phyloP scores from a whole-genome alignment of 345 rosid species.

The Eucalyptus viminalis region DNA sequence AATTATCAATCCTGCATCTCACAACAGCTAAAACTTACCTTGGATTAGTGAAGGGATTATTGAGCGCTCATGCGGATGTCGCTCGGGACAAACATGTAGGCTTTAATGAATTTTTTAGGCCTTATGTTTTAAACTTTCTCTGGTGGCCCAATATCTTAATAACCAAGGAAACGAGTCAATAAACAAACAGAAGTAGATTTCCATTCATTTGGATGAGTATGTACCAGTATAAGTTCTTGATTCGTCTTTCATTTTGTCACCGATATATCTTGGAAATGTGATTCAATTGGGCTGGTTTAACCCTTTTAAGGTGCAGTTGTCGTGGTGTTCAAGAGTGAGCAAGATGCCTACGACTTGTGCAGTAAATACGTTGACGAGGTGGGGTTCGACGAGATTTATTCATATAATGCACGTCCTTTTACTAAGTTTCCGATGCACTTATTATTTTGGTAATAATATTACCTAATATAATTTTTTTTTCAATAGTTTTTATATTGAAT shows the following conservation, averaged over 20 bases:
- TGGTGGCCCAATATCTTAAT: neutral
- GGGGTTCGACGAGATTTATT: neutral
- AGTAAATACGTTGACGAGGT: fast-evolving
- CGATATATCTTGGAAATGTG: too few relatives aligned
- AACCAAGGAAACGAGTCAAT: neutral
- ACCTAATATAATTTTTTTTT: too few relatives aligned
- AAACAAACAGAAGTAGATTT: neutral
- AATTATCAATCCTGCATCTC: too few relatives aligned
- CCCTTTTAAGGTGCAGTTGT: neutral
- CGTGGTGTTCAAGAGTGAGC: neutral
- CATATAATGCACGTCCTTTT: too few relatives aligned
- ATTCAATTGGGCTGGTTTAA: neutral
- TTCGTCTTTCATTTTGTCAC: neutral
- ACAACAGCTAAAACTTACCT: too few relatives aligned
- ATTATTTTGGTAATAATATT: too few relatives aligned
- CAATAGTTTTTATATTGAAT: too few relatives aligned
- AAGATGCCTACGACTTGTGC: neutral
- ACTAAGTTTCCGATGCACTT: too few relatives aligned
- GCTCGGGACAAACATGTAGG: too few relatives aligned
- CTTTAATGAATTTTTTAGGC: neutral
- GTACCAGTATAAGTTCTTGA: too few relatives aligned
- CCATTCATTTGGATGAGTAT: too few relatives aligned
- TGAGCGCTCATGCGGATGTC: fast-evolving
- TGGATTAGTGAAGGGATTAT: too few relatives aligned
- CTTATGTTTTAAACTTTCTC: neutral